A percentile compares a stretch with the other conserved stretches of the same genome.
phyloP scores from a whole-genome alignment of 257 asterid genomes.

The Gentiana straminea region DNA sequence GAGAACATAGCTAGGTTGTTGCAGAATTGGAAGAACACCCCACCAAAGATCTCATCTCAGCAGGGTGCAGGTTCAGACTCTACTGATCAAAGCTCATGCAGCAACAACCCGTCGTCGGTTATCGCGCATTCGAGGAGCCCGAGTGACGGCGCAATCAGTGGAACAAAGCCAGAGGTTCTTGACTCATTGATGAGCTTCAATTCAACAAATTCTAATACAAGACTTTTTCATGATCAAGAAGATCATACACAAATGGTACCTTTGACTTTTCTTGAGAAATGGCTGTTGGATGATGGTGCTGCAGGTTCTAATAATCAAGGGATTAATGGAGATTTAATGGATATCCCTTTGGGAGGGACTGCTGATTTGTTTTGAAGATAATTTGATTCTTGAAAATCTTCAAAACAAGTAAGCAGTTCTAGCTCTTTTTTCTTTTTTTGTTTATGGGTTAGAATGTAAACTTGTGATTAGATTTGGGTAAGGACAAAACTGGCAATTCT shows the following conservation, averaged over 20 bases:
- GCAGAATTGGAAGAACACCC: conserved; percentile 51
- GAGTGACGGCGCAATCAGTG: conserved; percentile 41
- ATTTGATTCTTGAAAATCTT: neutral
- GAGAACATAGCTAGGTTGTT: conserved; percentile 76
- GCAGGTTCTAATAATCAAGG: conserved; percentile 15
- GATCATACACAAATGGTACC: conserved; percentile 34
- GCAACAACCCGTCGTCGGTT: conserved; percentile 18
- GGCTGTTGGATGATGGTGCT: conserved; percentile 67
- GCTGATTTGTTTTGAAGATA: conserved; percentile 41
- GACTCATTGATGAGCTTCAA: conserved; percentile 35
- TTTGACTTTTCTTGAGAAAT: conserved; percentile 59
- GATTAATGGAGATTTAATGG: conserved; percentile 56
- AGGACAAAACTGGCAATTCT: neutral
- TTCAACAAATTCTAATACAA: conserved; percentile 29
- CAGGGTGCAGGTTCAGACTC: conserved; percentile 8
- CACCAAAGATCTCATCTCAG: conserved; percentile 16
- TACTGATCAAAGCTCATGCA: conserved; percentile 16
- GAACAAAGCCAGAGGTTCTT: conserved; percentile 15
- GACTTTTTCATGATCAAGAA: conserved; percentile 12
- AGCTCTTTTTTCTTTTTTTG: neutral
- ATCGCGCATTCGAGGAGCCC: conserved; percentile 32
- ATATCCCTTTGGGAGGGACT: conserved; percentile 48
- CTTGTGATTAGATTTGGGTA: conserved; percentile 5
- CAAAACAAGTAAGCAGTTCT: conserved; percentile 8
- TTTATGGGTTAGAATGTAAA: neutral